Evolutionary conservation across 2,329 filamentous ascomycete species (phyloP), one percentile per base, ranked within the genome.

Genomic region (Botrytis galanthina): DNA sequence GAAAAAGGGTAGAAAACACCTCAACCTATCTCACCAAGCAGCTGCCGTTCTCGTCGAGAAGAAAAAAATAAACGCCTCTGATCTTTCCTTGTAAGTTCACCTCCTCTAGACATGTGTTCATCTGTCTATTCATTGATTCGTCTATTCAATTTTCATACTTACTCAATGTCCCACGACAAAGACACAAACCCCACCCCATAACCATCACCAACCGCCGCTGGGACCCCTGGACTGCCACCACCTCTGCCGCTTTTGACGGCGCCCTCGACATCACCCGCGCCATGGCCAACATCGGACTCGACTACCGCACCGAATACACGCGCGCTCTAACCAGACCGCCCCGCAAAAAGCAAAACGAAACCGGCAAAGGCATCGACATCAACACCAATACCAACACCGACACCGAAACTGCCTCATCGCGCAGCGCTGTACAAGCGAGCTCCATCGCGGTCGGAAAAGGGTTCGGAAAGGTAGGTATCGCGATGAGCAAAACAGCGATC

Each of bases 11-110:
- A 76, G 73, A 20, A 90, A 88, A 0, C 85, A 85, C n/a, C 80
- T 93, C 39, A 85, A 87, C 76, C 82, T 93, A 0, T 90, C 88
- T 73, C 83, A 88, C 0, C 76, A 92, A 46, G 91, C 91, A 1
- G 90, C 91, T 0, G 87, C 92, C 37, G 83, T 91, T 4, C 82
- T 92, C 4, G 87, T 91, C 10, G 85, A 87, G 48, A 85, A 85
- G 74, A 87, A 75, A n/a, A 64, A 74, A 6, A 62, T 79, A 1
- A 68, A 72, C 32, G 61, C 76, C 5, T 32, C 20, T 12, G 60
- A 76, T n/a, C 37, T 78, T 26, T 78, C 77, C 57, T 62, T 78
- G 77, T 78, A 73, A 71, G 77, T 70, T 61, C 32, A 7, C 9
- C 26, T 51, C 26, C 12, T n/a, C 39, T 18, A 70, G 46, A 6